phyloP scores from a whole-genome alignment of 371 early-diverging fungal species.

The Mortierella sp. region DNA sequence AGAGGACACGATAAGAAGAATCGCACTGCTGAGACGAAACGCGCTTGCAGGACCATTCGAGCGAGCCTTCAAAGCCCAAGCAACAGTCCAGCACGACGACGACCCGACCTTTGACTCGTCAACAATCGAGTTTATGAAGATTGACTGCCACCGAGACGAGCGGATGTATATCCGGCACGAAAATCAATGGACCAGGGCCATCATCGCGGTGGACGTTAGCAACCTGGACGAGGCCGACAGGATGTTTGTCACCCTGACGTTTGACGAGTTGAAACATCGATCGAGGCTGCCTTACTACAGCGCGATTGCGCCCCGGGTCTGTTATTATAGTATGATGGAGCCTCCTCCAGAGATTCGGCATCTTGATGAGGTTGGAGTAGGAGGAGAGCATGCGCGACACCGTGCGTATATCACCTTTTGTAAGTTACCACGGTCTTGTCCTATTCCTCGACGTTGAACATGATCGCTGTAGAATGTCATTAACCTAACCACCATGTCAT shows the following conservation, averaged over 20 bases:
- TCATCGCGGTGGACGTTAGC: neutral
- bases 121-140: neutral
- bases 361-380: neutral
- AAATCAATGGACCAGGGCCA: neutral
- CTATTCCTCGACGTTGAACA: too few species aligned
- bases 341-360: neutral
- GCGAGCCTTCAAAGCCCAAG: neutral
- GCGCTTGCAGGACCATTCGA: neutral
- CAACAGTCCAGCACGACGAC: neutral
- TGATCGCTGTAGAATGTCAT: too few species aligned
- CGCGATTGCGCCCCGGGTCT: neutral
- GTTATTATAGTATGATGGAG: neutral
- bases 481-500: neutral
- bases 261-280: neutral
- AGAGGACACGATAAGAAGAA: neutral
- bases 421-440: neutral
- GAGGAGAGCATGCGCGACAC: neutral
- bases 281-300: neutral
- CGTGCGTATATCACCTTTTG: neutral
- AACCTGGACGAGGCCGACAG: neutral
- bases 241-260: neutral
- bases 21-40: neutral
- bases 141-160: constrained; percentile 1
- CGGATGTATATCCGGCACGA: neutral
- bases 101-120: neutral